Base-by-base conservation (phyloP, 192 early-diverging fungal species). In the Gaertneriomyces semiglobifer region DNA sequence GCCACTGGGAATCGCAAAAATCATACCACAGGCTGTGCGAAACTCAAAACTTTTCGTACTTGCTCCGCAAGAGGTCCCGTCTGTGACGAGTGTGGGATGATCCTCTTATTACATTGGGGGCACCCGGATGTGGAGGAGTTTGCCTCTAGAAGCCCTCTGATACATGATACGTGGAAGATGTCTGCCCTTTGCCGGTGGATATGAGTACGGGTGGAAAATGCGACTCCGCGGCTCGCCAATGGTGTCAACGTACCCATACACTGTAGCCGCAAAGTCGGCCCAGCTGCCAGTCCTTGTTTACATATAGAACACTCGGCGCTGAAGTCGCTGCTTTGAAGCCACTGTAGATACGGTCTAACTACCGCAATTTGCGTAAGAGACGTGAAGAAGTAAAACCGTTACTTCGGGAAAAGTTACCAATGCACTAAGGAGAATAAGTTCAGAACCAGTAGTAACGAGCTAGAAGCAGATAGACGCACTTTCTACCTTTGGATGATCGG, bases 301-400 rank as follows among this genome's bases (percentile, higher is more conserved):
- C 83, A 85, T n/a, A 84, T 63, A 20, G 39, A 50, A 57, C 83
- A 85, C 44, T 74, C 48, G 56, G 79, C 60, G 33, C 79, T 76
- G 69, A 75, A 85, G 58, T 84, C 83, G 44, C 62, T 66, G 68
- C 84, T 83, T 64, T 85, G 75, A 14, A 85, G 78, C 83, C 83
- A 85, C 50, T 76, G 71, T 52, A 85, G 65, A 71, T 85, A 85
- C 25, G 80, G 73, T 38, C 73, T 59, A 25, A 85, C 83, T 71
- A 66, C 16, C 50, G 57, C 63, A 47, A 38, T 44, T 39, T 18
- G 54, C 33, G 60, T 40, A 66, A 41, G 55, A 11, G 46, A 11
- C 10, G 11, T 12, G 33, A 42, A 51, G n/a, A 66, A 70, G n/a
- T 42, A 25, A 46, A 18, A 40, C 19, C 33, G 7, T 51, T 45